phyloP scores from a whole-genome alignment of 805 yeast species.

The Maudiozyma pseudohumilis region DNA sequence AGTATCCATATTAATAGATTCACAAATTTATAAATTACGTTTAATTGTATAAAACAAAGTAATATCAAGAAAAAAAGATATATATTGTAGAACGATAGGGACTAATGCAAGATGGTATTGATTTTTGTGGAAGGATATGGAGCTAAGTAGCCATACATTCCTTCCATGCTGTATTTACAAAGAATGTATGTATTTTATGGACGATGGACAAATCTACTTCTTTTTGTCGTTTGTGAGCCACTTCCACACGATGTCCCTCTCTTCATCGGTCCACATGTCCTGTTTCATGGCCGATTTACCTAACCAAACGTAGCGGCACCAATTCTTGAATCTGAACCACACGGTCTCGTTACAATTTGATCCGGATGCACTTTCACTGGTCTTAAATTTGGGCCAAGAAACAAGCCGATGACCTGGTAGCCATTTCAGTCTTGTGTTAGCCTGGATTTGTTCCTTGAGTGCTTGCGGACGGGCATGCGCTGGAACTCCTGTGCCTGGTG shows the following conservation, averaged over 20 bases:
- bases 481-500: neutral
- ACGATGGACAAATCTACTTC: too few species aligned
- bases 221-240: constrained; percentile 42
- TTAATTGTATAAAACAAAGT: too few species aligned
- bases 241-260: constrained; percentile 44
- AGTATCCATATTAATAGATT: too few species aligned
- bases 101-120: too few species aligned
- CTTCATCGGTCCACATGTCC: constrained; percentile 17
- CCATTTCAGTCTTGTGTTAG: neutral
- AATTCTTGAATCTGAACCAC: constrained; percentile 14
- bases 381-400: neutral
- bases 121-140: too few species aligned
- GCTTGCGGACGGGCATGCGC: neutral
- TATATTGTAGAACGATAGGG: too few species aligned
- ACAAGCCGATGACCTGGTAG: too few species aligned
- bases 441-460: neutral
- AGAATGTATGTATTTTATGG: too few species aligned
- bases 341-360: constrained; percentile 7
- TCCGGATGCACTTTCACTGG: constrained; percentile 13
- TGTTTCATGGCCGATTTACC: constrained; percentile 7
- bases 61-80: too few species aligned
- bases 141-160: too few species aligned
- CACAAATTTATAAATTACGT: too few species aligned
- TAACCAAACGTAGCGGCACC: constrained; percentile 13
- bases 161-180: too few species aligned